Conservation (phyloP, 148 eudicot species). For the Polygonum maritimum region DNA sequence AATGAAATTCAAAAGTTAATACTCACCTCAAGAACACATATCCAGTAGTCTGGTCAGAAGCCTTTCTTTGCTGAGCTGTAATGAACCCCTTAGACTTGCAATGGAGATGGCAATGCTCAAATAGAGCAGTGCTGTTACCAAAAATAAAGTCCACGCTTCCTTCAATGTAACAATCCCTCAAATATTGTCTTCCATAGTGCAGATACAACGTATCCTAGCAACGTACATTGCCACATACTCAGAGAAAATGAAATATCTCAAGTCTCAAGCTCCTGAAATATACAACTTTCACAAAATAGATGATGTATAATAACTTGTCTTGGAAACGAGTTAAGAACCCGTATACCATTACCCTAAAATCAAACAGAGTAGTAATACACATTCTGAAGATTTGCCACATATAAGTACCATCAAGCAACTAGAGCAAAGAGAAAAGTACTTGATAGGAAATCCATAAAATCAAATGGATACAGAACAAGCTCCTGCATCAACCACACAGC, state of each 20-base stretch:
- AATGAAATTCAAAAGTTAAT: background rate
- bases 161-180: constrained; percentile 88
- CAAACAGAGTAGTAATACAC: background rate
- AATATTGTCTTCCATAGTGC: constrained; percentile 88
- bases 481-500: background rate
- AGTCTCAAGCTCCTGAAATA: background rate
- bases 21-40: constrained; percentile 84
- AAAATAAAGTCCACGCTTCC: constrained; percentile 96
- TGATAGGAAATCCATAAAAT: background rate
- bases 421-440: background rate
- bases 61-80: constrained; percentile 90
- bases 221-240: background rate
- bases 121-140: constrained; percentile 89
- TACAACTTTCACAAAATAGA: background rate
- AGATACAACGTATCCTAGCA: constrained; percentile 87
- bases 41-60: constrained; percentile 89
- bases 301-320: background rate
- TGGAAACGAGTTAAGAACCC: no score
- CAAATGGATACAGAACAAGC: background rate
- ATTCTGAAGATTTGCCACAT: background rate
- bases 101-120: constrained; percentile 97
- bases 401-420: background rate
- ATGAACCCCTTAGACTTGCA: constrained; percentile 94
- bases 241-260: background rate
- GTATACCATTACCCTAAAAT: no score